Conservation (phyloP, 306 rosid species). For the Vicia villosa region DNA sequence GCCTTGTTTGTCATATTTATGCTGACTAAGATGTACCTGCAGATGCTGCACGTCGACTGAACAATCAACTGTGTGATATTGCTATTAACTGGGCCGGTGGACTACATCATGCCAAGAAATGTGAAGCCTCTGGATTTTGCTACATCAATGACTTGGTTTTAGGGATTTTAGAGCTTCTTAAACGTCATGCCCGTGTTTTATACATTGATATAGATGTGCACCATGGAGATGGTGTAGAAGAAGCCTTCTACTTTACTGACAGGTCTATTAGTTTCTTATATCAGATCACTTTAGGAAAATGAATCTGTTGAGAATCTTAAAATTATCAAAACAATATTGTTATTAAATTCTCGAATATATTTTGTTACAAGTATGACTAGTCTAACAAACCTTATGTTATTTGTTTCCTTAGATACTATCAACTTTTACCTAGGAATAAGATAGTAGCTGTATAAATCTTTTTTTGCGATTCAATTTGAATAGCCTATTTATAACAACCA, state of each 20-base stretch:
- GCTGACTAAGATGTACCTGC: slow-evolving; percentile 38
- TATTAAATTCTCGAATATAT: background rate
- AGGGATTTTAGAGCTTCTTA: slow-evolving; percentile 96
- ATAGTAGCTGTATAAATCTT: background rate
- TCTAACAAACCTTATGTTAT: slow-evolving; percentile 7
- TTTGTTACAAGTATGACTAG: slow-evolving; percentile 20
- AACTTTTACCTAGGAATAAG: slow-evolving; percentile 17
- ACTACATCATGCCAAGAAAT: slow-evolving; percentile 96
- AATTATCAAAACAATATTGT: slow-evolving; percentile 14
- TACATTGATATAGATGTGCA: slow-evolving; percentile 98
- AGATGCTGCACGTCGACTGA: slow-evolving; percentile 97
- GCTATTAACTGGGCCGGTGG: slow-evolving; percentile 99
- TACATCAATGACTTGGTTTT: slow-evolving; percentile 96
- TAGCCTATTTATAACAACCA: slow-evolving; percentile 1
- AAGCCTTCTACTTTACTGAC: slow-evolving; percentile 97
- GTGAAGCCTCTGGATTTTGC: slow-evolving; percentile 99
- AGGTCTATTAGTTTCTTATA: slow-evolving; percentile 54
- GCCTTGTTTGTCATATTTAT: slow-evolving; percentile 24
- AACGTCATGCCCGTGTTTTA: slow-evolving; percentile 91
- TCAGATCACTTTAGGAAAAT: slow-evolving; percentile 20
- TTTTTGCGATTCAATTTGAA: slow-evolving; percentile 28
- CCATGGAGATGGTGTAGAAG: slow-evolving; percentile 99
- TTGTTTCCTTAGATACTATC: background rate
- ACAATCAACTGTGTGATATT: slow-evolving; percentile 88
- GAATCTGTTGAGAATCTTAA: slow-evolving; percentile 17